phyloP scores from a whole-genome alignment of 192 early-diverging fungal genomes.

The Allomyces macrogynus region DNA sequence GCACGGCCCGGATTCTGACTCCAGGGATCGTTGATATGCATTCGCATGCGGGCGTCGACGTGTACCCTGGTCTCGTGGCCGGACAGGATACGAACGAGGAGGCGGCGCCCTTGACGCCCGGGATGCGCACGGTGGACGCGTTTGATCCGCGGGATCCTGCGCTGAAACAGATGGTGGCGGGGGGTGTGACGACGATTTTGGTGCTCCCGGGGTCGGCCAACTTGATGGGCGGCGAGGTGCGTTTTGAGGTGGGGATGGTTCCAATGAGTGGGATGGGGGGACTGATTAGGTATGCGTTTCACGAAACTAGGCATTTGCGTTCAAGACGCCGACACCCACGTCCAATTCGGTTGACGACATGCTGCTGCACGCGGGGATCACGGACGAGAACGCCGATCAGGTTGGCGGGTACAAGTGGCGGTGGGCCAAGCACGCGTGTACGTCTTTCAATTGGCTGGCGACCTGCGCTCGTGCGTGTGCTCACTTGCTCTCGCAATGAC shows the following conservation, averaged over 20 bases:
- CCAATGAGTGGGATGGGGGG: too few relatives aligned
- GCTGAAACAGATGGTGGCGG: conserved; percentile 31
- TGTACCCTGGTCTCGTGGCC: conserved; percentile 34
- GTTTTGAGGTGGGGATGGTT: background rate
- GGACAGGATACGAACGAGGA: conserved; percentile 45
- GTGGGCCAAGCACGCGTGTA: conserved; percentile 59
- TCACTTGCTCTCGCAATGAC: too few relatives aligned
- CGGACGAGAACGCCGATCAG: conserved; percentile 3
- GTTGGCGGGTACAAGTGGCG: conserved; percentile 27
- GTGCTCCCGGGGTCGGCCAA: conserved; percentile 56
- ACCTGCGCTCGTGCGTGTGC: too few relatives aligned
- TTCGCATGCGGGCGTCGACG: conserved; percentile 43
- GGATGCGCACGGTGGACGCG: conserved; percentile 41
- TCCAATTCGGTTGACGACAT: conserved; percentile 42
- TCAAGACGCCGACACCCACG: conserved; percentile 36
- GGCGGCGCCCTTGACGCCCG: conserved; percentile 34
- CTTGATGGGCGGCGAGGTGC: conserved; percentile 51
- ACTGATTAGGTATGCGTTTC: too few relatives aligned
- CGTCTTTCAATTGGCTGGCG: too few relatives aligned
- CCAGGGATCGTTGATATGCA: conserved; percentile 65
- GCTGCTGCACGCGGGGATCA: conserved; percentile 20
- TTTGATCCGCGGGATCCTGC: conserved; percentile 45
- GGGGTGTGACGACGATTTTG: conserved; percentile 56
- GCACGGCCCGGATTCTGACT: conserved; percentile 40
- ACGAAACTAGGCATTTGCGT: conserved; percentile 16